A percentile compares a stretch with the other conserved stretches of the same genome.
Evolutionary conservation across 2,329 filamentous ascomycete genomes (phyloP).

Genomic region (Leptoxyphium fumago): DNA sequence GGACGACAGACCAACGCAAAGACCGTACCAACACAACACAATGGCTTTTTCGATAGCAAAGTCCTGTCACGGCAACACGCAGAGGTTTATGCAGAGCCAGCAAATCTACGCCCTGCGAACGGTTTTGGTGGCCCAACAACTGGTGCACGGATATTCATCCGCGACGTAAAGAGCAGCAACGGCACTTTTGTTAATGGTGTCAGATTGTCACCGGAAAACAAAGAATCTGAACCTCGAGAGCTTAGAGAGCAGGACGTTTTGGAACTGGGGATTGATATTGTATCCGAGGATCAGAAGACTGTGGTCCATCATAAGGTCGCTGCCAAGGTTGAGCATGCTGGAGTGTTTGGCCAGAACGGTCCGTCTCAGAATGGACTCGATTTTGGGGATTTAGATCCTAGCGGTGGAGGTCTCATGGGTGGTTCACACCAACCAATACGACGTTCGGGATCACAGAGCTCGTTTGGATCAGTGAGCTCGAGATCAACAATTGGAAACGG

Average conservation of each 20-base stretch:
- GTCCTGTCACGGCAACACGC: constrained; percentile 92
- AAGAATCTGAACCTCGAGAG: constrained; percentile 91
- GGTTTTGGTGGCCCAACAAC: constrained; percentile 13
- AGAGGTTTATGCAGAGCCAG: constrained; percentile 69
- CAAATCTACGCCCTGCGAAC: constrained; percentile 25
- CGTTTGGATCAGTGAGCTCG: constrained; percentile 35
- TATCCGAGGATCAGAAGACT: constrained; percentile 96
- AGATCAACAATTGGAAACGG: constrained; percentile 26
- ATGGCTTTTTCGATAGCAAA: constrained; percentile 97
- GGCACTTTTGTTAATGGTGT: constrained; percentile 95
- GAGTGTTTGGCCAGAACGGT: constrained; percentile 49
- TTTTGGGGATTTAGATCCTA: constrained; percentile 78
- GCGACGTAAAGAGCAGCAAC: constrained; percentile 96
- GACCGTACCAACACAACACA: constrained; percentile 75
- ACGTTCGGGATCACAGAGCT: constrained; percentile 26
- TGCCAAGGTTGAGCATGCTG: constrained; percentile 89
- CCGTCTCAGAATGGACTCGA: constrained; percentile 62
- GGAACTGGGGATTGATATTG: constrained; percentile 94
- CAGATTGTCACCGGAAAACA: constrained; percentile 80
- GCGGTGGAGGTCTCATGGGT: constrained; percentile 50
- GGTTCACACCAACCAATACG: constrained; percentile 39
- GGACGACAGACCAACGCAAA: constrained; percentile 95
- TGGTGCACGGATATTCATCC: constrained; percentile 76
- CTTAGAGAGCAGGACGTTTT: constrained; percentile 81
- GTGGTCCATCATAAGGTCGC: constrained; percentile 98